Evolutionary conservation across 768 basidiomycete genomes (phyloP), one percentile per base, ranked within the genome.

Genomic region (Dentipellis fragilis): DNA sequence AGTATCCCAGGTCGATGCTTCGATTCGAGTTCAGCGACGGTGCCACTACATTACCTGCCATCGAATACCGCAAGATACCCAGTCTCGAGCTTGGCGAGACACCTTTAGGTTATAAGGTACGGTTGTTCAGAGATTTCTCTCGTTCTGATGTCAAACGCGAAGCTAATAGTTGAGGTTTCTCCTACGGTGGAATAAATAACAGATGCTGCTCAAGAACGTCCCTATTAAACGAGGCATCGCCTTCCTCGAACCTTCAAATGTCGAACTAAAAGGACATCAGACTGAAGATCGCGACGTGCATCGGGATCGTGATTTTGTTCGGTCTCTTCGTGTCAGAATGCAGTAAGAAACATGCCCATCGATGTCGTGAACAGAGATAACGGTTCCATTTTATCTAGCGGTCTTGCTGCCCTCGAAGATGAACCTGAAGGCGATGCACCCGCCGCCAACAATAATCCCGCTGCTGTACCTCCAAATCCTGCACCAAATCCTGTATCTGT

Each of bases 1-100:
- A 78, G 55, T 97, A 92, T 67, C 83, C 91, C 3, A 72, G 91
- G 52, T 79, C 83, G 34, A 92, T 90, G 83, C 73, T 96, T 55
- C 77, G 71, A 46, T 74, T 96, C 29, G 75, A 84, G 60, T 68
- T 96, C 51, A 84, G 80, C 52, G 94, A 97, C 66, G 94, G 94
- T n/a, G 66, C 72, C 12, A 77, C 73, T 2, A 75, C 70, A 3
- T 67, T 94, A 35, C 76, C 77, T 37, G 94, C 88, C 2, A 83
- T 94, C 59, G 94, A 97, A 65, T 91, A 85, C 59, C 80, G 78
- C 53, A 69, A 75, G 21, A 65, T 96, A 29, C 78, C 80, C 1
- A 74, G 80, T 46, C 60, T 97, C 17, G 75, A 76, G 50, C 75
- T 97, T 16, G 89, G 87, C 8, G 79, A 77, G 17, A 95, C 93